Base-by-base conservation (phyloP, 2,329 filamentous ascomycete genomes). In the Cladophialophora carrionii region DNA sequence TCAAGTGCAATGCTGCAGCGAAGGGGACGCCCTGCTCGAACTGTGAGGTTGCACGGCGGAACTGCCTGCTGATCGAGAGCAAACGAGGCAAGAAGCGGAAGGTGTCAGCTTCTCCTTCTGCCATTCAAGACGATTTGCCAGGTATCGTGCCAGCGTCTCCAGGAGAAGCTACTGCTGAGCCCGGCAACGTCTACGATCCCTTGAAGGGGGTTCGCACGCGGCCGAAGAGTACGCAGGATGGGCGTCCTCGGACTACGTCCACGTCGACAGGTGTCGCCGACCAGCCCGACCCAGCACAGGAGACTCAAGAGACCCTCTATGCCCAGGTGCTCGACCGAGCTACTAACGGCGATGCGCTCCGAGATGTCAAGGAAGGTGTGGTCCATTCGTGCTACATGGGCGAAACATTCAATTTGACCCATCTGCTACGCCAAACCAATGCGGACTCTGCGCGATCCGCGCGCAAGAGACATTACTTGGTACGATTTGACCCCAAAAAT, bases 41-140 rank as follows among this genome's bases (percentile, higher is more conserved):
- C 52, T 73, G 72, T 54, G 65, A 68, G 55, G 60, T 41, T 4
- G 58, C 51, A 49, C 68, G 43, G 62, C 69, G 58, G 51, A 53
- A 61, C 20, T 73, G 72, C 55, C 68, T 71, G 32, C 49, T 73
- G 20, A 72, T 73, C 31, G 72, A 72, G 53, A 72, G 69, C 51
- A 69, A 63, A 57, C 37, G 72, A 56, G 70, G 72, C 41, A 73
- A 72, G 72, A 71, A 68, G 58, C 41, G 61, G 31, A 68, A 68
- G n/a, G 32, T 63, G 3, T 65, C 62, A 20, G 37, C 62, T 2
- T 53, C 68, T 46, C 58, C 62, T 14, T 59, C 68, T 26, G 56
- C 54, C 20, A 20, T 4, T 29, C 65, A 62, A 17, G 37, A 48
- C 22, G 58, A 68, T n/a, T 34, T 65, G 29, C 29, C 56, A n/a